Base-by-base conservation (phyloP, 208 protist species). In the Entamoeba dispar region DNA sequence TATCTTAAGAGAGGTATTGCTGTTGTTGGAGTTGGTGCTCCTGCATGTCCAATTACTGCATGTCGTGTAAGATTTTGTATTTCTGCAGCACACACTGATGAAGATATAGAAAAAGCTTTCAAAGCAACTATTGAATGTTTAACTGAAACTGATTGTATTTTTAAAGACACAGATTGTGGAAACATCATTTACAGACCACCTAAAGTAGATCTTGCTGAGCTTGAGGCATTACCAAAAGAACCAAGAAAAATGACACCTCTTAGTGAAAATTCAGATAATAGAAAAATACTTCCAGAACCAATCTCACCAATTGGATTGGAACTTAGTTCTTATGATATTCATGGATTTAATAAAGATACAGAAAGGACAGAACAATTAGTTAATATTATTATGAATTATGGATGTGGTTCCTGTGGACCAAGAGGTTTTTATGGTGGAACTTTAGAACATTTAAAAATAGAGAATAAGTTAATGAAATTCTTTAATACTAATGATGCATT, bases 21-120 rank as follows among this genome's bases (percentile, higher is more conserved):
- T 19, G 97, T 98, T 31, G 98, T 99, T 10, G 97, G 98, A 10
- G 98, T 99, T 38, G 98, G 98, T 93, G 98, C 97, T 95, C 98
- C 98, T 27, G 98, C 98, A 5, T 98, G 97, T 6, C 96, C 97
- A 14, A 95, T 99, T 38, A 95, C 98, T 12, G 94, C 95, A 49
- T 96, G 96, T 31, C 95, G 98, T 52, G 95, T 97, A 31, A 93
- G 96, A 38, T 97, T 97, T 92, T 97, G 97, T 95, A 95, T 98
- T 61, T 97, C 96, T 4, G 97, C 98, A 22, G 94, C 95, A 34
- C 98, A 99, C 95, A 98, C 97, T n/a, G 52, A 91, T 8, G 92
- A 90, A 47, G 92, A 93, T 15, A 27, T 93, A 15, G 50, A 91
- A 1, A 52, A 17, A n/a, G 55, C 61, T 5, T 50, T 93, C 4